Evolutionary conservation across 2,329 filamentous ascomycete species (phyloP), one percentile per base, ranked within the genome.

Genomic region (Boeremia lycopersici): DNA sequence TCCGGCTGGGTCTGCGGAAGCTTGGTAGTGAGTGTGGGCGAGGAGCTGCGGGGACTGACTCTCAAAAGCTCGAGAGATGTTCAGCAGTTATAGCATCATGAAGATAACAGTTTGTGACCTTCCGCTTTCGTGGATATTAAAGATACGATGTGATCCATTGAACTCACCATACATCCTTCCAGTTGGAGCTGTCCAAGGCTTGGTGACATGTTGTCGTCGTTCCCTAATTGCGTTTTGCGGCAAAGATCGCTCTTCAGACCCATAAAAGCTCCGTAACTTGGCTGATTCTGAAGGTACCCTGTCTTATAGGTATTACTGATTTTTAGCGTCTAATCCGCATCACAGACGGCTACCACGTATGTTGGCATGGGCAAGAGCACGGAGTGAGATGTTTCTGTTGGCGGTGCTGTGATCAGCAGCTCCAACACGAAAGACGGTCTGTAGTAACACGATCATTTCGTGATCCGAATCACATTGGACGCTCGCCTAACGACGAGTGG

Each of bases 201-300:
- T 45, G 48, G 48, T 34, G 15, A 4, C 17, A 6, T 33, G 40
- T 35, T 28, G 30, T 41, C 15, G 35, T 40, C 10, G n/a, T 31
- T 28, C 6, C 28, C 40, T n/a, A 9, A 26, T 46, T 46, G 42
- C 42, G 10, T 7, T 41, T 19, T 44, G 13, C 13, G 26, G 40
- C 13, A n/a, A 51, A 19, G 41, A 52, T 51, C 48, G 11, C 15
- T 3, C 17, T n/a, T 8, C n/a, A 15, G 29, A 6, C 12, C 35
- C 35, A 34, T 25, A 34, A n/a, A 46, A 29, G 19, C 23, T 15
- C 34, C 41, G 42, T 28, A 40, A 25, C 48, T 41, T 52, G 41
- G 42, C 48, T 13, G 25, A 41, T 46, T 19, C 19, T 41, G 48
- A 46, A 52, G 48, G 25, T 23, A 17, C n/a, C 33, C 26, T 30